phyloP scores from a whole-genome alignment of 345 rosid genomes.

The Leavenworthia alabamica region DNA sequence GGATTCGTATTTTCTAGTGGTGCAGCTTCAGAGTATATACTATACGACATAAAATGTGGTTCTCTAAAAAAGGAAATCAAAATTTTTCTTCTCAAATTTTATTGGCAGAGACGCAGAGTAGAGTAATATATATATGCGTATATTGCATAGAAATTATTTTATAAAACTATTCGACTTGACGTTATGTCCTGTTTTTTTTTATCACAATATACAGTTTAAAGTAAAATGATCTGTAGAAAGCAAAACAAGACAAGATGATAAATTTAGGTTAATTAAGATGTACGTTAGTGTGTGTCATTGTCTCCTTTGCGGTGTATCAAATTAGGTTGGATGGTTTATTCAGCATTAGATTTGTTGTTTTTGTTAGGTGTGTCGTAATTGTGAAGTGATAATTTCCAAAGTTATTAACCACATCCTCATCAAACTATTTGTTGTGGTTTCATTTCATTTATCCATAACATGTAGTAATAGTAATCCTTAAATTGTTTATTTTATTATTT shows the following conservation, averaged over 20 bases:
- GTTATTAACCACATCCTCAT: not conserved
- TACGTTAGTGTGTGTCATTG: constrained; percentile 20
- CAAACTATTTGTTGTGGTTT: not conserved
- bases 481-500: not conserved
- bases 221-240: not conserved
- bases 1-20: not conserved
- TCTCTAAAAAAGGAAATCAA: not conserved
- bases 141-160: not conserved
- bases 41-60: not conserved
- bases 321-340: constrained; percentile 19
- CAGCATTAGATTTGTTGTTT: not conserved
- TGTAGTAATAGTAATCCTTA: not conserved
- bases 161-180: not conserved
- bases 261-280: not conserved
- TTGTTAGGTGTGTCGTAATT: constrained; percentile 23
- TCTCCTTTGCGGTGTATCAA: constrained; percentile 5
- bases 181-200: not conserved
- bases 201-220: not conserved
- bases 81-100: not conserved
- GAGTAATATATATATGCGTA: not conserved
- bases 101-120: not conserved
- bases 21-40: not conserved
- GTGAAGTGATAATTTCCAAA: not conserved
- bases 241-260: not conserved
- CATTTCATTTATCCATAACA: not conserved